Evolutionary conservation across 257 asterid genomes (phyloP), one percentile per base, ranked within the genome.

Genomic region (Capsicum rhomboideum): DNA sequence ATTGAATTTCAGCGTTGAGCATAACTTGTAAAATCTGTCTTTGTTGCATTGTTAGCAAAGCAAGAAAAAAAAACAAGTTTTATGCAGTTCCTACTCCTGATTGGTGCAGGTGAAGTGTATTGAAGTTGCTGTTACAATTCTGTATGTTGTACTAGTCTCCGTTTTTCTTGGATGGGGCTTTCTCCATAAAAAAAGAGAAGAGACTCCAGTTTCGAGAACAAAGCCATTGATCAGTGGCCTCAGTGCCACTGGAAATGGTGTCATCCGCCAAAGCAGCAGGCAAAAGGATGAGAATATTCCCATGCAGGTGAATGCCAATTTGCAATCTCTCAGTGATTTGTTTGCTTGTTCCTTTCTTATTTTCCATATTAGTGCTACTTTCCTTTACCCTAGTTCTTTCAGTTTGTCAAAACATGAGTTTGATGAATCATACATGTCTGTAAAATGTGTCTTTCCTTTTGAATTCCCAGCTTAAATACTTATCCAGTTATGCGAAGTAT

Each of bases 121-220:
- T 87, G 99, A 97, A 88, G 93, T 95, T 89, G 88, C 97, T 78
- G 86, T 95, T 53, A 87, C 99, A 77, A 83, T 93, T 88, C 69
- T 91, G 82, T 97, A 97, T 86, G 85, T 95, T 69, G 85, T 93
- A 82, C 88, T 93, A 72, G 93, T 91, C 78, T 95, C 99, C 55
- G 37, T 88, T 46, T 93, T 97, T 90, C 97, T 97, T 23, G 99
- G 97, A 34, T 97, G 99, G 99, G 97, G 97, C 82, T 93, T 95
- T 84, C 79, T 91, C 82, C 92, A 91, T 87, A 91, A 90, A 82
- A 96, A 90, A 87, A 86, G 90, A 88, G 91, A 87, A 83, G 88
- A 78, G 75, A 90, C 90, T 83, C 91, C 95, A 4, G 89, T 59
- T 55, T 82, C 93, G 67, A 91, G 92, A 86, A 85, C 98, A 34